phyloP scores from a whole-genome alignment of 495 filamentous ascomycete genomes.

The Daldinia vernicosa region DNA sequence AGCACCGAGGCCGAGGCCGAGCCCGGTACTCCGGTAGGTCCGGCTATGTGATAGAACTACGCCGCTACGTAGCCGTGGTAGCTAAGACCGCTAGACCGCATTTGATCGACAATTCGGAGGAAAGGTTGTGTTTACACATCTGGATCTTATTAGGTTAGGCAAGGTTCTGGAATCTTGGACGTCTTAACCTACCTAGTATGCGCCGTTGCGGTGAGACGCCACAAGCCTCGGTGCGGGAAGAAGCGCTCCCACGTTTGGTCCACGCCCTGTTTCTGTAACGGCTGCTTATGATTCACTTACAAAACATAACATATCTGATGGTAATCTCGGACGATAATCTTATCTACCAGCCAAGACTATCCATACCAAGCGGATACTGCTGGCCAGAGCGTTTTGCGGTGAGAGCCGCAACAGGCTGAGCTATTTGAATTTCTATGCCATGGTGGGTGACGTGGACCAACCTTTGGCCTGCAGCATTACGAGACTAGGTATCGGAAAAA shows the following conservation, averaged over 20 bases:
- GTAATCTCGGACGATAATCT: conserved; percentile 16
- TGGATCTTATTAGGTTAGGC: conserved; percentile 4
- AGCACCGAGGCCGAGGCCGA: conserved; percentile 11
- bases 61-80: conserved; percentile 20
- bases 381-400: conserved; percentile 39
- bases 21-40: conserved; percentile 11
- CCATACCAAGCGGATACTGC: conserved; percentile 18
- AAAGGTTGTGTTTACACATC: conserved; percentile 9
- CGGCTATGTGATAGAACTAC: conserved; percentile 13
- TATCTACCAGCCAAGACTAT: conserved; percentile 10
- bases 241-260: conserved; percentile 4
- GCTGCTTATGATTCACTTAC: not conserved
- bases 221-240: conserved; percentile 22
- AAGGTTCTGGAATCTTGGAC: conserved; percentile 13
- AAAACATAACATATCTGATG: not conserved
- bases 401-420: conserved; percentile 31
- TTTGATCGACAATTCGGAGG: conserved; percentile 24
- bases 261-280: conserved; percentile 2
- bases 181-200: conserved; percentile 6
- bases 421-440: conserved; percentile 26
- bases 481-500: conserved; percentile 15
- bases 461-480: conserved; percentile 22
- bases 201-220: conserved; percentile 20
- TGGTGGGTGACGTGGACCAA: conserved; percentile 35
- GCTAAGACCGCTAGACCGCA: conserved; percentile 2